These are phyloP conservation scores for Psidium friedrichsthalianum DNA, from an alignment of 345 rosid genomes.

Conservation along the genomic window DNA sequence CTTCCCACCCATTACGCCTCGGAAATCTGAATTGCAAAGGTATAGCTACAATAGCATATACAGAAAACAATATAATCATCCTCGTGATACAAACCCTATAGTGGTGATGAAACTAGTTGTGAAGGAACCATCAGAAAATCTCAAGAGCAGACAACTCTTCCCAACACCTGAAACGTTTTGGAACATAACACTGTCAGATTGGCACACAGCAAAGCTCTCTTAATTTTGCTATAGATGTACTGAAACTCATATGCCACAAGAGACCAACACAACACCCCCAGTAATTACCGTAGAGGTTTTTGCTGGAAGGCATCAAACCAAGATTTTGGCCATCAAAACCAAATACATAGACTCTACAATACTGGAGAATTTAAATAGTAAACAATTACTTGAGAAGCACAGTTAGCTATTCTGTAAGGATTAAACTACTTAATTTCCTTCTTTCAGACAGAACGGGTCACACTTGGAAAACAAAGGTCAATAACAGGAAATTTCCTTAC, in stretches of 20 bases:
- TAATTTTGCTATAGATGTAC: not conserved
- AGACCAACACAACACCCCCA: not conserved
- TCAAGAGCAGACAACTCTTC: conserved; percentile 90
- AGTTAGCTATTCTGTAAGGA: not conserved
- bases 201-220: not conserved
- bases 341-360: not conserved
- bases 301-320: not conserved
- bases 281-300: not conserved
- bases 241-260: not conserved
- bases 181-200: not conserved
- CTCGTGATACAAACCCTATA: conserved; percentile 49
- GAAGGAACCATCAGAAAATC: conserved; percentile 93
- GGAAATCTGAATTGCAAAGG: not conserved
- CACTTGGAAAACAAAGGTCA: not conserved
- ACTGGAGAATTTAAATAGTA: not conserved
- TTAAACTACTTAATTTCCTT: not conserved
- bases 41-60: not conserved
- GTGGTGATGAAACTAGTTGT: conserved; percentile 97
- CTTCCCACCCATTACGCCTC: not conserved
- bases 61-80: not conserved
- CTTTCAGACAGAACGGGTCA: not conserved
- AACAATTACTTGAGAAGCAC: not conserved
- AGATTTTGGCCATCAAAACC: not conserved
- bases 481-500: not conserved
- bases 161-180: conserved; percentile 6